Evolutionary conservation across 2,329 filamentous ascomycete species (phyloP), one percentile per base, ranked within the genome.

Genomic region (Neocatenulostroma microsporum): DNA sequence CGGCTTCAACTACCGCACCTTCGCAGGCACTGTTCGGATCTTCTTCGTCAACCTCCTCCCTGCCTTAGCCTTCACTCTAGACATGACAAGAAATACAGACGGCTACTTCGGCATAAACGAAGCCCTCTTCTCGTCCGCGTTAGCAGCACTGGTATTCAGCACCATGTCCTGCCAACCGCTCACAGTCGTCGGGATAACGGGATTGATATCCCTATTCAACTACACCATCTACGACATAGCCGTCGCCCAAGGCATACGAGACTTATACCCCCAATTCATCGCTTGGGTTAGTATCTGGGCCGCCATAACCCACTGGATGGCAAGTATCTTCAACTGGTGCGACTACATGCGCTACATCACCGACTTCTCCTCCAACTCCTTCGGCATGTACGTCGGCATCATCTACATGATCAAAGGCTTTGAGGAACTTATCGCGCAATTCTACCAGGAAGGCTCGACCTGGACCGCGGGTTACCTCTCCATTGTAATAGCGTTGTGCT

Each of bases 171-270:
- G 64, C 20, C 72, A 76, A 47, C 73, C 73, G 0, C 53, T 76
- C 28, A 75, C 70, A 3, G 72, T 76, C 13, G 71, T 76, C 12
- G 73, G 73, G 4, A 69, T 76, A 24, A 75, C 72, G 4, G 73
- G 73, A 41, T 53, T 72, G 18, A 72, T 73, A 24, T 67, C 65
- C 7, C 38, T 62, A 24, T 76, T 77, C 61, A 75, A 76, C 50
- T 76, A 73, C 47, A 77, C 73, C 17, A 74, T 74, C 42, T 76
- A 72, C 54, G 70, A 76, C 40, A 76, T 76, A 36, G 62, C 74
- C 29, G 55, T 54, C 18, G 58, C 58, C 10, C 67, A 74, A 41
- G 69, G 73, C 26, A 62, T 67, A 2, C 46, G 57, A 3, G 46
- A 57, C 1, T 56, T 74, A 5, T 76, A 75, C 49, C 66, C 70